Evolutionary conservation across 306 rosid genomes (phyloP), one percentile per base, ranked within the genome.

Genomic region (Argentina anserina): DNA sequence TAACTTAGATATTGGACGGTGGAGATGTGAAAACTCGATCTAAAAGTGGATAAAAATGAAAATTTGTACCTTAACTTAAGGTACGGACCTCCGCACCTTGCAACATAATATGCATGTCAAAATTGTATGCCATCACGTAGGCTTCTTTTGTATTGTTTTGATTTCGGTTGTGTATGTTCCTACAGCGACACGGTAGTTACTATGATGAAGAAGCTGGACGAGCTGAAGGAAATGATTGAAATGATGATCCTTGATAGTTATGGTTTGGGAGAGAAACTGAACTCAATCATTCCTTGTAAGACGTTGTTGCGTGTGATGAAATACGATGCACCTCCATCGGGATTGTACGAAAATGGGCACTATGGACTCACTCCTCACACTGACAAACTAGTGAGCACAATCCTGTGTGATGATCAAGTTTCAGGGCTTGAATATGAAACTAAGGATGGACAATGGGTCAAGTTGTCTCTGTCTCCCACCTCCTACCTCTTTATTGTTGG

Each of bases 401-500:
- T 76, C 49, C 41, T 68, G 0, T 69, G 69, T 34, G 75, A 76
- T 4, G 75, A 76, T 46, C 64, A 76, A 34, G 50, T 76, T 62
- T 34, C 50, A 41, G 75, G 75, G 9, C n/a, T 76, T 61, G 73
- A 78, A 53, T 13, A 40, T 40, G 67, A 76, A 61, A 61, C 75
- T 42, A 76, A 70, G 58, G 75, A 70, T 61, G 75, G 75, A 14
- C 53, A 69, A 37, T 70, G 80, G 80, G 20, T 70, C 50, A 46
- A 77, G 6, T 37, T 69, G 43, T 36, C 42, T 25, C 15, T 36
- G 0, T 70, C 80, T 60, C 75, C 80, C 23, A 12, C 7, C 36
- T 66, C 56, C 64, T 77, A 39, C 53, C 21, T 77, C 70, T 60
- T 69, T 28, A 3, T 77, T 33, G 75, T 70, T 61, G 71, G 65